These are phyloP conservation scores for Candida piceae DNA, from an alignment of 805 yeast species.

Conservation along the genomic window DNA sequence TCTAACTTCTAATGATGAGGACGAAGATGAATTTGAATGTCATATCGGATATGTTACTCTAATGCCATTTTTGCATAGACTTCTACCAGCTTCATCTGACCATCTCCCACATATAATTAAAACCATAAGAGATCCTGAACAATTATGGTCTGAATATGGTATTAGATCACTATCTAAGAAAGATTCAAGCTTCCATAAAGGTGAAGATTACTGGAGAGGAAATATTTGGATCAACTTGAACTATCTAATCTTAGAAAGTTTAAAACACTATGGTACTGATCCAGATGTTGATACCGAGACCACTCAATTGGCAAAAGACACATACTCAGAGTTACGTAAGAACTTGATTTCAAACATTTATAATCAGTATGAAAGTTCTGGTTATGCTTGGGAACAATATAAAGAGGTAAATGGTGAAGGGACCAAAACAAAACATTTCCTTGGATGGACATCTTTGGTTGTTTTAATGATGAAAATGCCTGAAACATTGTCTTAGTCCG, in stretches of 20 bases:
- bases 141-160: constrained; percentile 76
- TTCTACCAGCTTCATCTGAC: constrained; percentile 46
- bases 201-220: constrained; percentile 94
- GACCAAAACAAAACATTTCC: constrained; percentile 79
- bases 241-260: constrained; percentile 69
- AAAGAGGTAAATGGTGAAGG: constrained; percentile 71
- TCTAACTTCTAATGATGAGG: constrained; percentile 71
- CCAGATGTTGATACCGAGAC: constrained; percentile 30
- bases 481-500: constrained; percentile 23
- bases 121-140: constrained; percentile 60
- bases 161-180: constrained; percentile 71
- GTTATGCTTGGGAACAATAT: constrained; percentile 89
- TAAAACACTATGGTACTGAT: constrained; percentile 47
- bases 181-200: constrained; percentile 63
- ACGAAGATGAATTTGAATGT: constrained; percentile 63
- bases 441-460: constrained; percentile 91
- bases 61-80: constrained; percentile 75
- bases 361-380: constrained; percentile 67
- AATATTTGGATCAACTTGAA: constrained; percentile 92
- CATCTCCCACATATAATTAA: constrained; percentile 50
- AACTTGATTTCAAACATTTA: constrained; percentile 67
- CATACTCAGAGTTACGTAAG: constrained; percentile 55
- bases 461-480: constrained; percentile 84
- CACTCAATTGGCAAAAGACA: constrained; percentile 35
- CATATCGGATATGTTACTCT: constrained; percentile 84